Evolutionary conservation across 176 grass and related monocot species (phyloP).

Genomic region (Ensete glaucum): DNA sequence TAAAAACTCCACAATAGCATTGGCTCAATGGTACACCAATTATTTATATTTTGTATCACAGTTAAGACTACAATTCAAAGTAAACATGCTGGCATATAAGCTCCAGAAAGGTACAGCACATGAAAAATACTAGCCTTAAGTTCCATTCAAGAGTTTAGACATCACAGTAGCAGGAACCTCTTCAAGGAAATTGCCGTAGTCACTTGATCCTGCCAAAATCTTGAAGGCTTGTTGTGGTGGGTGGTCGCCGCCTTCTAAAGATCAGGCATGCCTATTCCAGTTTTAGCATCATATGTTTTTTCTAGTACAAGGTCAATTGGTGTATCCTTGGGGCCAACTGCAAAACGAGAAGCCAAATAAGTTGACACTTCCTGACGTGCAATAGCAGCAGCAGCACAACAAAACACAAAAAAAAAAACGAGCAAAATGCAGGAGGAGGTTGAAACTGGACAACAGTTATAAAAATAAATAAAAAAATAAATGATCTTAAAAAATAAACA

Average conservation of each 20-base stretch:
- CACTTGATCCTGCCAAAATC: not conserved
- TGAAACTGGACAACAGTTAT: not conserved
- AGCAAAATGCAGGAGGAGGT: not conserved
- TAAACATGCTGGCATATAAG: too few species aligned
- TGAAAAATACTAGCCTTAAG: too few species aligned
- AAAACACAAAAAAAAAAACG: not conserved
- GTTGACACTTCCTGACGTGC: not conserved
- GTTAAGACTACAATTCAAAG: too few species aligned
- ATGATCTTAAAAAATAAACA: not conserved
- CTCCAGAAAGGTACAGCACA: too few species aligned
- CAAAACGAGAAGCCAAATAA: not conserved
- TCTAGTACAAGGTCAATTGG: constrained; percentile 64
- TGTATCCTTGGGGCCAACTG: constrained; percentile 81
- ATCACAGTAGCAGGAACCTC: too few species aligned
- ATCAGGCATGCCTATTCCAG: constrained; percentile 92
- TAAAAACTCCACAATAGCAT: too few species aligned
- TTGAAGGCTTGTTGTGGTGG: not conserved
- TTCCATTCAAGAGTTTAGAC: too few species aligned
- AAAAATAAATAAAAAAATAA: not conserved
- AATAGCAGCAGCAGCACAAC: too few species aligned
- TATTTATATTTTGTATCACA: too few species aligned
- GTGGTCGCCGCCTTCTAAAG: constrained; percentile 25
- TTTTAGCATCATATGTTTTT: constrained; percentile 84
- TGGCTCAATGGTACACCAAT: too few species aligned
- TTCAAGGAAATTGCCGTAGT: too few species aligned